phyloP scores from a whole-genome alignment of 2,329 filamentous ascomycete genomes.

The Neofusicoccum sp. region DNA sequence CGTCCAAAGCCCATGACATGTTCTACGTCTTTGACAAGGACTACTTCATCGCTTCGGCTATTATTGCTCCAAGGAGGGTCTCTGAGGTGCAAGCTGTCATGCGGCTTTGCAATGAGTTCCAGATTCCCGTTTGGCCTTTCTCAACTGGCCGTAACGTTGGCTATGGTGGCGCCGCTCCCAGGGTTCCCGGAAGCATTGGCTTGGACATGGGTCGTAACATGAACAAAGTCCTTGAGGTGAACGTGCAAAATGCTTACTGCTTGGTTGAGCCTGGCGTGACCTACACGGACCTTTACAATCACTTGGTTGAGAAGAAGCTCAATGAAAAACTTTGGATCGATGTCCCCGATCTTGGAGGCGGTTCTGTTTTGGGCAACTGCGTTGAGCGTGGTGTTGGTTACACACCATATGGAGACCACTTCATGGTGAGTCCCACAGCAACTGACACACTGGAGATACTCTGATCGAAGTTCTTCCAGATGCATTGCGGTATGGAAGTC shows the following conservation, averaged over 20 bases:
- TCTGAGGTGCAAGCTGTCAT: slow-evolving; percentile 39
- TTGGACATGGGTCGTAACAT: slow-evolving; percentile 50
- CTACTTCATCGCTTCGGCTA: slow-evolving; percentile 47
- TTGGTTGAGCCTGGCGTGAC: slow-evolving; percentile 54
- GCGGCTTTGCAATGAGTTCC: slow-evolving; percentile 38
- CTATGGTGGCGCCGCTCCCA: slow-evolving; percentile 54
- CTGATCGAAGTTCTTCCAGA: not conserved
- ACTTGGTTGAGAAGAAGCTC: slow-evolving; percentile 40
- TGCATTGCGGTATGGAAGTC: slow-evolving; percentile 42
- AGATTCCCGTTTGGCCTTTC: slow-evolving; percentile 38
- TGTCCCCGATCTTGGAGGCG: slow-evolving; percentile 38
- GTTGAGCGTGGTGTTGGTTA: slow-evolving; percentile 40
- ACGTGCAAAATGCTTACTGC: slow-evolving; percentile 42
- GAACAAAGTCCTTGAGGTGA: slow-evolving; percentile 45
- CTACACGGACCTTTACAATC: slow-evolving; percentile 48
- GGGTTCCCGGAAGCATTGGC: slow-evolving; percentile 49
- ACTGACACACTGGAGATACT: not conserved
- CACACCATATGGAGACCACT: slow-evolving; percentile 45
- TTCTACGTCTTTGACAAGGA: slow-evolving; percentile 48
- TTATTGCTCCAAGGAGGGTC: slow-evolving; percentile 48
- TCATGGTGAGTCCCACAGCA: slow-evolving; percentile 42
- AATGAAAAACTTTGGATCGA: slow-evolving; percentile 47
- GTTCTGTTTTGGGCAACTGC: slow-evolving; percentile 38
- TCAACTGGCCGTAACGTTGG: slow-evolving; percentile 50
- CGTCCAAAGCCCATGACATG: slow-evolving; percentile 40